Percentiles rank a stretch among this genome's conserved stretches.
phyloP scores from a whole-genome alignment of 495 filamentous ascomycete genomes.

The Umbilicaria muhlenbergii region DNA sequence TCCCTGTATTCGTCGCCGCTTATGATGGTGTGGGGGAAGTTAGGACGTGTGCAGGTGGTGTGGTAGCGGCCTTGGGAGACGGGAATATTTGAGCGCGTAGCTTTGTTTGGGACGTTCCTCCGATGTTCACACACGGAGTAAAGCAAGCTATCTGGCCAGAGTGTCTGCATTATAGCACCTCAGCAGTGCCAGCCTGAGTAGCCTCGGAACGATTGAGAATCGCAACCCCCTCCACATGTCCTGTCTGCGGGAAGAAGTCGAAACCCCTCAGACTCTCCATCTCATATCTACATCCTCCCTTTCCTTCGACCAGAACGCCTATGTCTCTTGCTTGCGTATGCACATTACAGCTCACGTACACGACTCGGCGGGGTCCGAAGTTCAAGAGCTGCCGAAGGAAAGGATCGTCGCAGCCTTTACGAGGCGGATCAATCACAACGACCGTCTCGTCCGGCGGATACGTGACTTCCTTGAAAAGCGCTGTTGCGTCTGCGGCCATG shows the following conservation, averaged over 20 bases:
- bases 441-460: conserved; percentile 68
- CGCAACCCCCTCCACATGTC: conserved; percentile 90
- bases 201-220: conserved; percentile 32
- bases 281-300: conserved; percentile 46
- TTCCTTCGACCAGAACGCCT: conserved; percentile 54
- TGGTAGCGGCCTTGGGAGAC: too few relatives aligned
- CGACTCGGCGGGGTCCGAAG: conserved; percentile 60
- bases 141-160: too few relatives aligned
- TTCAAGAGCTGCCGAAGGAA: conserved; percentile 68
- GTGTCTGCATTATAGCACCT: too few relatives aligned
- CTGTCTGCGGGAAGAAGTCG: conserved; percentile 97
- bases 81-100: too few relatives aligned
- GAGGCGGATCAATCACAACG: conserved; percentile 83
- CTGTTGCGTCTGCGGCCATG: conserved; percentile 67
- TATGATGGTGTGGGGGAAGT: too few relatives aligned
- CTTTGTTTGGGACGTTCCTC: too few relatives aligned
- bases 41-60: too few relatives aligned
- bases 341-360: conserved; percentile 95
- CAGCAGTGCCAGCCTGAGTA: too few relatives aligned
- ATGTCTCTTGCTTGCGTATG: conserved; percentile 94
- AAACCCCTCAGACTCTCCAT: conserved; percentile 89
- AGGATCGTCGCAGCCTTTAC: conserved; percentile 80
- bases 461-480: conserved; percentile 56
- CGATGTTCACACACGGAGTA: too few relatives aligned
- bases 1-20: too few relatives aligned